Evolutionary conservation across 2,329 filamentous ascomycete genomes (phyloP).

Genomic region (Nannizzia gypsea): DNA sequence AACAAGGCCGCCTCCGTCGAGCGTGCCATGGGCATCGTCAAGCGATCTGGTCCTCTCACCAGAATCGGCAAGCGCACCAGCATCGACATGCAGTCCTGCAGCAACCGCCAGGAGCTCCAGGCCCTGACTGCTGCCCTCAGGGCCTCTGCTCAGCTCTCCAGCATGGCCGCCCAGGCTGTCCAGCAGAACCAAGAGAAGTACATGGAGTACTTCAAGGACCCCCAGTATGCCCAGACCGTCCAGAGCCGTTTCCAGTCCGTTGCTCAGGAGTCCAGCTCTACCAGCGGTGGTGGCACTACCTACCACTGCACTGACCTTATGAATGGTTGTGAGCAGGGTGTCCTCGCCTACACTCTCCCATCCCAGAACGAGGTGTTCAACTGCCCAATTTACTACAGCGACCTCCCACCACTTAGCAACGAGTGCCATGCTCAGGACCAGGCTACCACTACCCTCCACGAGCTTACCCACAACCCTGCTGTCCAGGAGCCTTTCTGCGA

Average conservation of each 20-base stretch:
- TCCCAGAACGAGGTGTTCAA: slow-evolving; percentile 47
- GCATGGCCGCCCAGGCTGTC: slow-evolving; percentile 41
- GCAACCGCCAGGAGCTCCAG: not conserved
- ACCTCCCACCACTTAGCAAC: slow-evolving; percentile 38
- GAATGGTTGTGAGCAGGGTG: slow-evolving; percentile 39
- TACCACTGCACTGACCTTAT: slow-evolving; percentile 52
- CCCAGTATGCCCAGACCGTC: slow-evolving; percentile 38
- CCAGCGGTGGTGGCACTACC: slow-evolving; percentile 37
- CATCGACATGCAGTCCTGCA: not conserved
- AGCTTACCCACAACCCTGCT: slow-evolving; percentile 50
- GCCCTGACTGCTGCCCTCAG: not conserved
- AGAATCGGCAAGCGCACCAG: not conserved
- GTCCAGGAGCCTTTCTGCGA: slow-evolving; percentile 45
- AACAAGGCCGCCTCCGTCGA: slow-evolving; percentile 31
- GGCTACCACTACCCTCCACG: slow-evolving; percentile 53
- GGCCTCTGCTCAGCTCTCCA: slow-evolving; percentile 21
- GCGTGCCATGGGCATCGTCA: not conserved
- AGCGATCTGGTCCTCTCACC: not conserved
- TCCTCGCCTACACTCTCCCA: slow-evolving; percentile 52
- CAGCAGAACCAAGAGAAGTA: slow-evolving; percentile 50
- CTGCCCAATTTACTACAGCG: slow-evolving; percentile 46
- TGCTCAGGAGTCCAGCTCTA: slow-evolving; percentile 44
- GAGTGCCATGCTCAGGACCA: slow-evolving; percentile 55
- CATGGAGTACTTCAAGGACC: slow-evolving; percentile 41
- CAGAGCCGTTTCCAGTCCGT: slow-evolving; percentile 43